Conservation (phyloP, 2,329 filamentous ascomycete genomes). For the Beauveria sp. region DNA sequence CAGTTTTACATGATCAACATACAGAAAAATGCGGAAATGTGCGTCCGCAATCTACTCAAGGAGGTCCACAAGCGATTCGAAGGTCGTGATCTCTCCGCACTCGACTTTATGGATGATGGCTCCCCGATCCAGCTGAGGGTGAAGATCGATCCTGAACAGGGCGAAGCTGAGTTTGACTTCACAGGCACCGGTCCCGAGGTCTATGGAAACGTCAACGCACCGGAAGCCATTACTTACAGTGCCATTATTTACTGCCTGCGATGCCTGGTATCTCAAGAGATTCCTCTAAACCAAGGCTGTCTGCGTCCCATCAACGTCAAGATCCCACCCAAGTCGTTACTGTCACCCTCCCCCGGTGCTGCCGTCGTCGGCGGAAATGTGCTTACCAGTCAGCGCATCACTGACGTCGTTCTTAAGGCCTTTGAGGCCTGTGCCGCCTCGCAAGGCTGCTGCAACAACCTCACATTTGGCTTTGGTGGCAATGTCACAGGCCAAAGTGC, state of each 20-base stretch:
- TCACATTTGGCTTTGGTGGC: slow-evolving; percentile 69
- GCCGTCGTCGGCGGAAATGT: slow-evolving; percentile 82
- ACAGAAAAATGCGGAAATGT: slow-evolving; percentile 70
- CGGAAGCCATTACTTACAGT: slow-evolving; percentile 72
- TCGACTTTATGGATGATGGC: slow-evolving; percentile 81
- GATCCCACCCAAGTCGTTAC: slow-evolving; percentile 65
- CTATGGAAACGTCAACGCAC: slow-evolving; percentile 74
- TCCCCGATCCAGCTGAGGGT: slow-evolving; percentile 68
- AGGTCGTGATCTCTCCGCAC: slow-evolving; percentile 60
- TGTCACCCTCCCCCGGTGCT: slow-evolving; percentile 68
- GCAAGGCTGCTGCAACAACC: slow-evolving; percentile 76
- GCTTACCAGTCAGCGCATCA: slow-evolving; percentile 36
- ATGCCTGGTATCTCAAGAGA: slow-evolving; percentile 71
- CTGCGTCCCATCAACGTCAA: slow-evolving; percentile 66
- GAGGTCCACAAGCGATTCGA: slow-evolving; percentile 62
- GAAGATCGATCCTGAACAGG: slow-evolving; percentile 65
- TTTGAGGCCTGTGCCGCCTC: slow-evolving; percentile 73
- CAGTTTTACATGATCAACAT: slow-evolving; percentile 81
- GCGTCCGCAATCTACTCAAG: slow-evolving; percentile 66
- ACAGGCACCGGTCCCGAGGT: slow-evolving; percentile 71
- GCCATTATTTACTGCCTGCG: slow-evolving; percentile 85
- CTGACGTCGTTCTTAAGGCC: slow-evolving; percentile 51
- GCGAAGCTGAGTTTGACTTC: slow-evolving; percentile 76
- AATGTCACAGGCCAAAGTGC: slow-evolving; percentile 30
- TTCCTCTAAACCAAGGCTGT: slow-evolving; percentile 78